Base-by-base conservation (phyloP, 148 eudicot species). In the Diospyros lotus region DNA sequence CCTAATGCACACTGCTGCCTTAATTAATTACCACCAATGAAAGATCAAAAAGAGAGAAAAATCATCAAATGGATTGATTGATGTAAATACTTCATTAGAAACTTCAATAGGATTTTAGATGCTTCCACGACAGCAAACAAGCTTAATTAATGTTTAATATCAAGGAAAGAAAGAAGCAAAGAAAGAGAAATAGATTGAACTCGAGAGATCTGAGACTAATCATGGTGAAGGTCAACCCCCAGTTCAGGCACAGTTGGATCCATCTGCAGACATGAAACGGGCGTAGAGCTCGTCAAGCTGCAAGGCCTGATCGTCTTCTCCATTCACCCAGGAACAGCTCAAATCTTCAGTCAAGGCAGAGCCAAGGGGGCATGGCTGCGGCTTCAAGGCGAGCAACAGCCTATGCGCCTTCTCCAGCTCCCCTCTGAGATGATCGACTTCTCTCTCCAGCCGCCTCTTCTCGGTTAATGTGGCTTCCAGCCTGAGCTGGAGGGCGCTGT, bases 221-320 rank as follows among this genome's bases (percentile, higher is more conserved):
- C 28, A 28, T 0, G 28, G 28, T 0, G 28, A 28, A 28, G 28
- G 28, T 28, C 28, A 28, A 28, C 28, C 28, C 28, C 28, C 28
- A 28, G 6, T 56, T 56, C 15, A 64, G 45, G 14, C 45, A 11
- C 38, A 64, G 3, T 44, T 48, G 17, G 76, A 58, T 6, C 81
- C 73, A 70, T 83, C 38, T 43, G 67, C 71, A 9, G 67, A 79
- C 76, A 80, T 75, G 63, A 83, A 66, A 74, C 81, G 80, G 74
- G 81, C 83, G 75, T 80, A 84, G 13, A 80, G 76, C 72, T 84
- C 86, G n/a, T 84, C 84, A 66, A 75, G 64, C 43, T 76, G 77
- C 61, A 76, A 73, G 45, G 14, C 72, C 41, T 77, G 66, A 15
- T 64, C 73, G 42, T 69, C 71, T 28, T 28, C 28, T 28, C 28